Base-by-base conservation (phyloP, 2,329 filamentous ascomycete species). In the Pseudogymnoascus sp. region DNA sequence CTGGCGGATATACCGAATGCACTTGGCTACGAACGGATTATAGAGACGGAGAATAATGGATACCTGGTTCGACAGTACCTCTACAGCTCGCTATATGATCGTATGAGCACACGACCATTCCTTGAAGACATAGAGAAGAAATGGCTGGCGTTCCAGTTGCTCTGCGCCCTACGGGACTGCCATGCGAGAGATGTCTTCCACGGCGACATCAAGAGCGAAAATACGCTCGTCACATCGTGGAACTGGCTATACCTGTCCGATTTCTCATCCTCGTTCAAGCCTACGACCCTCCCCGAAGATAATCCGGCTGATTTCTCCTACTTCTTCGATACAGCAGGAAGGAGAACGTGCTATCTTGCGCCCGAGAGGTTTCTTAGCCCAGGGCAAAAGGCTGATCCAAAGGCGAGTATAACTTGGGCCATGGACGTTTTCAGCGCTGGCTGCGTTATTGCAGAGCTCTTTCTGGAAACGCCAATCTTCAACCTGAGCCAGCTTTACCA, bases 161-260 rank as follows among this genome's bases (percentile, higher is more conserved):
- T 99, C 10, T 97, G 92, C 74, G 92, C 91, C 2, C 79, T 99
- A 63, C 87, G 92, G 63, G 95, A 99, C 75, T 97, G 91, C 70
- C 94, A 99, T 74, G 82, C 89, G 29, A 83, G 89, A 55, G 90
- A 95, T 69, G 82, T 99, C 60, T 97, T 92, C 73, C 94, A 99
- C 73, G 95, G 94, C 63, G 95, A 99, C 72, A 97, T 99, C 78
- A 99, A 99, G 79, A 94, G 93, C 1, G 93, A 99, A 75, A 99
- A 99, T 70, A 86, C 96, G 37, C 80, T 99, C 58, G 93, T 99
- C 60, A 99, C 94, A 0, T 97, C 94, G 6, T 99, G 94, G 94
- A 97, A 97, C 77, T 99, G 95, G 94, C 82, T 99, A 2, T 99
- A 97, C 73, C 82, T 99, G 38, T 88, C 92, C n/a, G 94, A 99